Base-by-base conservation (phyloP, 345 rosid genomes). In the Sisymbrium irio region DNA sequence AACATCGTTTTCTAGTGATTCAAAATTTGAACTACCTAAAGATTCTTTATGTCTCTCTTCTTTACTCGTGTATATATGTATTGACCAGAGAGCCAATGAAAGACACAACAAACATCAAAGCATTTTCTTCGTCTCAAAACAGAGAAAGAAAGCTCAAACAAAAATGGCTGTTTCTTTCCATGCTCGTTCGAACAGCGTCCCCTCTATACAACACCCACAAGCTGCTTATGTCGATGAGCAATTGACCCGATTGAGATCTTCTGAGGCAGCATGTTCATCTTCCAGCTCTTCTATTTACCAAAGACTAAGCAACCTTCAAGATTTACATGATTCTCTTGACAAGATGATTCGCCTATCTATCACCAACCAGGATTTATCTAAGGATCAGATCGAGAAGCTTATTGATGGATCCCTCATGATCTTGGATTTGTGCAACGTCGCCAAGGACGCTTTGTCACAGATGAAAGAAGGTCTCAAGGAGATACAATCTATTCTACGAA, bases 91-190 rank as follows among this genome's bases (percentile, higher is more conserved):
- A 73, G 60, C 4, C 37, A 33, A 7, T 55, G 51, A 67, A 27
- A 59, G 4, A 30, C 68, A 67, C n/a, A 49, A 59, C 53, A 67
- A 58, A 58, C 67, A 74, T 30, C 53, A 54, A 66, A 37, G 56
- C 32, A 19, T 49, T 60, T n/a, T 51, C 47, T 32, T 45, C 44
- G 49, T 68, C 56, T 54, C 54, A 45, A 65, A 40, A 19, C 67
- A 37, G 28, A 65, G 51, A 65, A 65, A 50, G 1, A 32, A 65
- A 45, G 20, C n/a, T 62, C 17, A 50, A 58, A 63, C 4, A 15
- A 80, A 82, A 78, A 83, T 85, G 87, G 72, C 79, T 6, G 27
- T 74, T n/a, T 72, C 78, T 49, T 80, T 9, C 73, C 91, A 85
- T 54, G 10, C 65, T 65, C 78, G 91, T 2, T 86, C 91, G 2